Base-by-base conservation (phyloP, 495 filamentous ascomycete genomes). In the Daldinia decipiens region DNA sequence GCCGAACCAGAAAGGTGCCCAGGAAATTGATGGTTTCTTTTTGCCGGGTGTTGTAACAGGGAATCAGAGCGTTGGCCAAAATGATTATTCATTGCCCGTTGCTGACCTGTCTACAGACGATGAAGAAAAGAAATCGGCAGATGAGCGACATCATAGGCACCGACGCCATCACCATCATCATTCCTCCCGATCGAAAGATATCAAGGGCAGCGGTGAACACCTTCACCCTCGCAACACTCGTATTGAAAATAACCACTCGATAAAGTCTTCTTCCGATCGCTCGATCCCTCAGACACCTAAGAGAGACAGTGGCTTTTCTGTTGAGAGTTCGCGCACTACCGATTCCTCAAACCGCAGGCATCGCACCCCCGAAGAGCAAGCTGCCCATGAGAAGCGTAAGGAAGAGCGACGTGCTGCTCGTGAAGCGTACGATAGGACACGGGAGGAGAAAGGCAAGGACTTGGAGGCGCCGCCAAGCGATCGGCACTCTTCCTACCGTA, bases 71-170 rank as follows among this genome's bases (percentile, higher is more conserved):
- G 64, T 66, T 69, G 70, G 71, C 56, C 65, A 71, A 67, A 69
- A 63, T 71, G 72, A 71, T 59, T 15, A 67, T 69, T 71, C 72
- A 71, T 47, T 62, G 61, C 72, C 76, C 74, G 80, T 82, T 80
- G 76, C 81, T 84, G 81, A 83, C 81, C 76, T 79, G 74, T 79
- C 67, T 74, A 75, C 79, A 83, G 80, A 79, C 71, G 79, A 83
- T 75, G 80, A 81, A 75, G 72, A 67, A 54, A 79, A 74, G 65
- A 79, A 77, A 62, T 60, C 71, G 13, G 52, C 72, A 32, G 80
- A 82, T 26, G 80, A 78, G 45, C 68, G 76, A 38, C 74, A 62
- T 62, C 73, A 77, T 67, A 75, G 80, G 63, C 77, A 77, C 54
- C 79, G 80, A 55, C 73, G 76, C 59, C 70, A 63, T 39, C 58